phyloP scores from a whole-genome alignment of 805 yeast genomes.

The Metschnikowia koreensis region DNA sequence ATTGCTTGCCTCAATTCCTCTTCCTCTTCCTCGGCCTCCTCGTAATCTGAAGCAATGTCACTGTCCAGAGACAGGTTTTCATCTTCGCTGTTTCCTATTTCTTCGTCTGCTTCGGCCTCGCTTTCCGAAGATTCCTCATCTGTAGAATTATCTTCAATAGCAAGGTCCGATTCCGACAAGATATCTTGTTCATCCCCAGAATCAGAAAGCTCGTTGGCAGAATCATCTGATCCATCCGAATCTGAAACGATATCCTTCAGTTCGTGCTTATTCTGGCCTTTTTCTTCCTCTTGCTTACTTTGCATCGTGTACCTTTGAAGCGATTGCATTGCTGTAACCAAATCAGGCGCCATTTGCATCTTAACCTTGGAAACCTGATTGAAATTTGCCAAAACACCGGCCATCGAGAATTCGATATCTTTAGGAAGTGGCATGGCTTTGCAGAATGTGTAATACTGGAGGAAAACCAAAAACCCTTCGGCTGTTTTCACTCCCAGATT shows the following conservation, averaged over 20 bases:
- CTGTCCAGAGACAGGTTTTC: constrained; percentile 16
- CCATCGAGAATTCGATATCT: constrained; percentile 56
- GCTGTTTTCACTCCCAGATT: constrained; percentile 16
- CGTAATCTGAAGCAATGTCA: constrained; percentile 25
- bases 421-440: constrained; percentile 63
- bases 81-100: constrained; percentile 10
- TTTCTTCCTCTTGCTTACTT: neutral
- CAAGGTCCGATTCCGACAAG: neutral
- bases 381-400: constrained; percentile 38
- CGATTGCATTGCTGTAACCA: constrained; percentile 18
- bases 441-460: constrained; percentile 68
- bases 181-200: constrained; percentile 8
- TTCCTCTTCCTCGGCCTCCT: constrained; percentile 21
- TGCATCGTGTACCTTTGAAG: constrained; percentile 12
- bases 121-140: constrained; percentile 10
- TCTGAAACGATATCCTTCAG: constrained; percentile 27
- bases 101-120: neutral
- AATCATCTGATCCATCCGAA: constrained; percentile 16
- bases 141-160: constrained; percentile 1
- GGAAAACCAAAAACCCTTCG: constrained; percentile 48
- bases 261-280: neutral
- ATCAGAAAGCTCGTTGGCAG: constrained; percentile 11
- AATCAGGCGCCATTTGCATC: constrained; percentile 33
- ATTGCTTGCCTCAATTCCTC: constrained; percentile 7
- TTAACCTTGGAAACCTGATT: constrained; percentile 23